Percentiles rank a stretch among this genome's conserved stretches.
Evolutionary conservation across 306 rosid species (phyloP).

Genomic region (Gastrolobium bilobum): DNA sequence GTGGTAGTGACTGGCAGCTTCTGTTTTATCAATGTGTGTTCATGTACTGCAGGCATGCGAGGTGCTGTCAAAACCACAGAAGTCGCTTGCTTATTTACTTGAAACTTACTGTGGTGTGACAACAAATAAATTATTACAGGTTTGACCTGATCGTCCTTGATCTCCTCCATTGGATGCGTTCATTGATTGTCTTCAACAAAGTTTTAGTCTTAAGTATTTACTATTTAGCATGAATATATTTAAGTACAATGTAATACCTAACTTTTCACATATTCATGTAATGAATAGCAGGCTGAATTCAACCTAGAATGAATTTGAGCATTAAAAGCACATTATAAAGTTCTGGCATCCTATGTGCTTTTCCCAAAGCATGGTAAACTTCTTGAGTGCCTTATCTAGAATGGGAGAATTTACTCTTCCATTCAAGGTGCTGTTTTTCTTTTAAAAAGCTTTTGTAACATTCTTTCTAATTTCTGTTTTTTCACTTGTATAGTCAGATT

Average conservation of each 20-base stretch:
- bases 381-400: conserved; percentile 38
- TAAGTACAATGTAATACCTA: conserved; percentile 25
- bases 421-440: neutral
- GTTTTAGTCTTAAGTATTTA: conserved; percentile 3
- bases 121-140: conserved; percentile 94
- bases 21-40: conserved; percentile 24
- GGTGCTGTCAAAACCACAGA: conserved; percentile 87
- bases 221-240: conserved; percentile 26
- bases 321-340: conserved; percentile 12
- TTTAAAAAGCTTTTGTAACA: neutral
- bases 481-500: conserved; percentile 37
- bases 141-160: conserved; percentile 48
- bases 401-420: conserved; percentile 14
- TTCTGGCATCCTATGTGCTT: conserved; percentile 32
- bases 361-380: conserved; percentile 24
- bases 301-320: conserved; percentile 9
- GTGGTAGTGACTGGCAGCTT: conserved; percentile 25
- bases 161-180: conserved; percentile 33
- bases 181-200: conserved; percentile 36
- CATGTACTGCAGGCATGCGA: conserved; percentile 86
- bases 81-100: conserved; percentile 91
- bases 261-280: conserved; percentile 20
- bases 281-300: neutral
- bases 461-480: conserved; percentile 17
- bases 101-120: conserved; percentile 84